A percentile compares a stretch with the other conserved stretches of the same genome.
These are phyloP conservation scores for Chalciporus chontae DNA, from an alignment of 768 basidiomycete species.

Conservation along the genomic window DNA sequence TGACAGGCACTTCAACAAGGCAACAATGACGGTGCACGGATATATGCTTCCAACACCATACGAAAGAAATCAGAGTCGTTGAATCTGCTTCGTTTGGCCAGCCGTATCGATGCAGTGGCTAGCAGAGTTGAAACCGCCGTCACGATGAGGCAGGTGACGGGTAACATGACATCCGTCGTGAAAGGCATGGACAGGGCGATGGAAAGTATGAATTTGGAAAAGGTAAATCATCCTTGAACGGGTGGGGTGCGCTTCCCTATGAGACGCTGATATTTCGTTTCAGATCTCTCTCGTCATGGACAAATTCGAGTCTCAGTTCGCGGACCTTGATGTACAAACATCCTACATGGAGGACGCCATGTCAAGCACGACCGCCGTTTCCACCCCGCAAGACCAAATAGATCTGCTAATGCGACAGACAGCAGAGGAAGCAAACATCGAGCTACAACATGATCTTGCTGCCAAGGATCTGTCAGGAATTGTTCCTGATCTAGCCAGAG, in stretches of 20 bases:
- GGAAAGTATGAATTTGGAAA: constrained; percentile 98
- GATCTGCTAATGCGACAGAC: constrained; percentile 89
- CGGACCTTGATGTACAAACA: constrained; percentile 96
- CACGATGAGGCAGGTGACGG: constrained; percentile 95
- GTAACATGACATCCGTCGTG: constrained; percentile 95
- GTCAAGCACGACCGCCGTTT: constrained; percentile 86
- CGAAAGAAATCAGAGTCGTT: constrained; percentile 95
- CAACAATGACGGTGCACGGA: constrained; percentile 94
- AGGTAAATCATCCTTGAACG: constrained; percentile 47
- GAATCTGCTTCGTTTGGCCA: constrained; percentile 85
- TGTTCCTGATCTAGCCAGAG: constrained; percentile 53
- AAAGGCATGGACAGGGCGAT: constrained; percentile 99
- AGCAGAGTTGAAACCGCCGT: constrained; percentile 97
- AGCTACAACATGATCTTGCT: constrained; percentile 87
- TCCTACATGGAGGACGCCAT: constrained; percentile 98
- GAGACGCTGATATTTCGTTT: not conserved
- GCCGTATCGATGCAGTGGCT: constrained; percentile 94
- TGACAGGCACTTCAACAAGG: constrained; percentile 90
- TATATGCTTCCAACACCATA: constrained; percentile 98
- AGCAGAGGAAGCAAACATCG: constrained; percentile 95
- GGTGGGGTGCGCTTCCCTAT: not conserved
- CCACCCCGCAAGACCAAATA: constrained; percentile 96
- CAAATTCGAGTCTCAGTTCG: constrained; percentile 95
- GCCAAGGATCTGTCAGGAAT: constrained; percentile 51
- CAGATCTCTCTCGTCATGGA: constrained; percentile 99